Evolutionary conservation across 345 rosid species (phyloP).

Genomic region (Moricandia moricandioides): DNA sequence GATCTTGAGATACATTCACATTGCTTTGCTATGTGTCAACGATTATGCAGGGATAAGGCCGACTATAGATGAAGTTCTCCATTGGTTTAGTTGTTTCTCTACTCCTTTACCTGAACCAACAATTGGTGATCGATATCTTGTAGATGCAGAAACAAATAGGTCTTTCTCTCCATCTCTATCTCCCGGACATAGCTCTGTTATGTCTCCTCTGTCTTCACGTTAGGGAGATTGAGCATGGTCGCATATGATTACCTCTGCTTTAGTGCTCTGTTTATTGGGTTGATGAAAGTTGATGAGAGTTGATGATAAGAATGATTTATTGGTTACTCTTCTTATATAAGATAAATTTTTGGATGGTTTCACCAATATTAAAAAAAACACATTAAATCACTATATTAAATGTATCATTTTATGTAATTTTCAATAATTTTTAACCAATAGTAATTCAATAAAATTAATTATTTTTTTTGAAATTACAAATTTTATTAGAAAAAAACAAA

Average conservation of each 20-base stretch:
- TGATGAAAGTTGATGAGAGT: neutral
- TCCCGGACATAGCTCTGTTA: neutral
- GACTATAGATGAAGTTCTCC: constrained; percentile 13
- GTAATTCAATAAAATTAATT: too few relatives aligned
- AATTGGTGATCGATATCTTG: neutral
- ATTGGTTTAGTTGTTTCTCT: constrained; percentile 28
- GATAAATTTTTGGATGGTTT: too few relatives aligned
- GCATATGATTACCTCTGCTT: neutral
- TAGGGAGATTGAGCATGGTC: neutral
- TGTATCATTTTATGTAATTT: too few relatives aligned
- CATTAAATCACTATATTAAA: too few relatives aligned
- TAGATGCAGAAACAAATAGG: constrained; percentile 3
- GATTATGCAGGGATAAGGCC: constrained; percentile 26
- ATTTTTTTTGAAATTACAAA: too few relatives aligned
- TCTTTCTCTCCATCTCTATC: constrained; percentile 5
- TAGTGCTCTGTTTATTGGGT: neutral
- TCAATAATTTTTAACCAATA: too few relatives aligned
- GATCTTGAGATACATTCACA: constrained; percentile 28
- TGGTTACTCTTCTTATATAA: neutral
- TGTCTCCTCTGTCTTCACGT: neutral
- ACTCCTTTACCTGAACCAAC: constrained; percentile 17
- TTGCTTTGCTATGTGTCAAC: constrained; percentile 26
- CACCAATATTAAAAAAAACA: too few relatives aligned
- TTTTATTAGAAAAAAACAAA: too few relatives aligned
- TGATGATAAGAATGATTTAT: neutral